Base-by-base conservation (phyloP, 2,329 filamentous ascomycete species). In the Ambrosiella xylebori region DNA sequence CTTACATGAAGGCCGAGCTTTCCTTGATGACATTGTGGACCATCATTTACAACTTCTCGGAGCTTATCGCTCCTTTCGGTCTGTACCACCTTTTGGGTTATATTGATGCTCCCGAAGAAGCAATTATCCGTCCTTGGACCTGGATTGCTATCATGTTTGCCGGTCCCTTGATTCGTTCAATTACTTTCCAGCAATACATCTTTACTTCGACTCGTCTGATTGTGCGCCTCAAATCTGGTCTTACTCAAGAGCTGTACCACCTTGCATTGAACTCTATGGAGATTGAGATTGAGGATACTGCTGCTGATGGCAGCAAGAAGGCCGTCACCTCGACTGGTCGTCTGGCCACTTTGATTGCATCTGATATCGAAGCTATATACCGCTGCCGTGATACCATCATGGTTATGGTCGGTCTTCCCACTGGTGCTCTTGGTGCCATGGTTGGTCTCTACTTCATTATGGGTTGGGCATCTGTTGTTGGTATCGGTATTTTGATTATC, bases 181-280 rank as follows among this genome's bases (percentile, higher is more conserved):
- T 79, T 49, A 65, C 71, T 57, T 78, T 74, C 61, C 77, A 81
- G 64, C 76, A 77, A 62, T 81, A 81, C 64, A 71, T 80, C 39
- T 81, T 80, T 63, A 76, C 69, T 1, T 76, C 76, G 6, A 80
- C 78, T 1, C 71, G 61, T 36, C 54, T 80, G 49, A 67, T 79
- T 39, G 76, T 63, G n/a, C 74, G 78, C 35, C 67, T 80, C 58
- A 79, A 78, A 63, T 73, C 77, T 36, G 76, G 74, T 36, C 69
- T 81, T 59, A 79, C 77, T 0, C 77, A 80, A 62, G 78, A 81
- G 64, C 70, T 81, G 8, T 81, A 81, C 62, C 73, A 74, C 61
- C 75, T 73, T 50, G 77, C 78, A 2, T 71, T 80, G 63, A 69
- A 68, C 7, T 80, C 77, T 1, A 78, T 78, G 74, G 76, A 78